Evolutionary conservation across 2,329 filamentous ascomycete species (phyloP).

Genomic region (Claviceps maximensis): DNA sequence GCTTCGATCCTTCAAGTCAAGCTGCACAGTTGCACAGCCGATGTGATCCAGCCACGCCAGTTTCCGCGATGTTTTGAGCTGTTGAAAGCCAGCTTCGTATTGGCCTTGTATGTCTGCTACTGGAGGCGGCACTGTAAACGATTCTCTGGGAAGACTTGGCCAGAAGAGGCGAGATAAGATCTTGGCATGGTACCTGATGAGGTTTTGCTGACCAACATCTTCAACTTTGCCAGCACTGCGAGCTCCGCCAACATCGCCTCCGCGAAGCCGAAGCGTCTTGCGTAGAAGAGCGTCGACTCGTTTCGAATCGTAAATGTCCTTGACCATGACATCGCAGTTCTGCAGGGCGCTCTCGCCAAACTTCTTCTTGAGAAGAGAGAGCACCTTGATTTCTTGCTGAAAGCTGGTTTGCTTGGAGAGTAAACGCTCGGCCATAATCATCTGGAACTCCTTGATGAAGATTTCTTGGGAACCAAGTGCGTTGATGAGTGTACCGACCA

Average conservation of each 20-base stretch:
- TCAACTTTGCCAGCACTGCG: no score
- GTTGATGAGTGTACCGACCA: constrained; percentile 80
- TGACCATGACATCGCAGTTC: constrained; percentile 94
- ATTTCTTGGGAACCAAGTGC: constrained; percentile 80
- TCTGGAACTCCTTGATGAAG: constrained; percentile 90
- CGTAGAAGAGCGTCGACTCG: constrained; percentile 58
- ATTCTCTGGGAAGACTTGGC: constrained; percentile 64
- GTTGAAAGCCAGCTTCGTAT: constrained; percentile 66
- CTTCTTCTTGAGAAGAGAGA: constrained; percentile 76
- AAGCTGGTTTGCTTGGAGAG: constrained; percentile 54
- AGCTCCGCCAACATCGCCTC: constrained; percentile 1
- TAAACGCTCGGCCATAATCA: constrained; percentile 74
- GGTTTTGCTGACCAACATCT: constrained; percentile 6
- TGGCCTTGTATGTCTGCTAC: constrained; percentile 48
- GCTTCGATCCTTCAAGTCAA: constrained; percentile 71
- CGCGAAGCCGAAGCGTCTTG: constrained; percentile 21
- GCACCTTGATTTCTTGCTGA: constrained; percentile 66
- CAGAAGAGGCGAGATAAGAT: constrained; percentile 90
- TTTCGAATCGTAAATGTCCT: constrained; percentile 75
- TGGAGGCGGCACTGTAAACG: constrained; percentile 48
- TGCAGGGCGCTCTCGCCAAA: constrained; percentile 80
- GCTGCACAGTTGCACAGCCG: constrained; percentile 65
- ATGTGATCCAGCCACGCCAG: constrained; percentile 79
- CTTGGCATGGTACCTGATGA: constrained; percentile 53
- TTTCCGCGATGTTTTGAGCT: constrained; percentile 70